Evolutionary conservation across 352 stramenopile genomes (phyloP), one percentile per base, ranked within the genome.

Genomic region (Phytophthora megakarya): DNA sequence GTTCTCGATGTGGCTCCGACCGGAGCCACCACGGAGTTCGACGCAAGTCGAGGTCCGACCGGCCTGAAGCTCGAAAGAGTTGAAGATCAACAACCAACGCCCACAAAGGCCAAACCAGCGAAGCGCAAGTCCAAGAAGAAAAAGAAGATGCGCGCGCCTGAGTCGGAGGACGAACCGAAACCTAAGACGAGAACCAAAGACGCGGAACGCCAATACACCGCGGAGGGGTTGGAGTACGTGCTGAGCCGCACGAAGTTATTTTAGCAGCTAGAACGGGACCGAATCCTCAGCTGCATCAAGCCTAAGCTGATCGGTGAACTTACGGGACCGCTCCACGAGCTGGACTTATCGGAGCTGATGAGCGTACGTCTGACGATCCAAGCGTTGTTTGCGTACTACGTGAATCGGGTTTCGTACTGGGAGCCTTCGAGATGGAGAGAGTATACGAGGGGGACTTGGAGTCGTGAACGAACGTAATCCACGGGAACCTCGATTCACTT

Each of bases 351-450:
- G 2, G 45, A 5, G 3, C 0, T 60, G 12, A 45, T 2, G 3
- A 25, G 7, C 18, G 32, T 48, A 16, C 35, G 21, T 21, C 43
- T 25, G 0, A 33, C 54, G 0, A 23, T 18, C 0, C n/a, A 54
- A 0, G 23, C 54, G 12, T 12, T 54, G 8, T 62, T 62, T 44
- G 12, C 3, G 19, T 54, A 6, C 23, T 62, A 54, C 0, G 13
- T 44, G 2, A 44, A 33, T 0, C 54, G n/a, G n/a, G n/a, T n/a
- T n/a, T 49, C 43, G 43, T 43, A 11, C 15, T 62, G 23, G 43
- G 54, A 9, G 23, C 23, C 3, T 62, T 62, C n/a, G 54, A 62
- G 54, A 62, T 30, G 51, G n/a, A n/a, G n/a, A n/a, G n/a, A n/a
- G n/a, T n/a, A n/a, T n/a, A n/a, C n/a, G n/a, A n/a, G n/a, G n/a